phyloP scores from a whole-genome alignment of 768 basidiomycete species.

The Pleurotus pulmonarius region DNA sequence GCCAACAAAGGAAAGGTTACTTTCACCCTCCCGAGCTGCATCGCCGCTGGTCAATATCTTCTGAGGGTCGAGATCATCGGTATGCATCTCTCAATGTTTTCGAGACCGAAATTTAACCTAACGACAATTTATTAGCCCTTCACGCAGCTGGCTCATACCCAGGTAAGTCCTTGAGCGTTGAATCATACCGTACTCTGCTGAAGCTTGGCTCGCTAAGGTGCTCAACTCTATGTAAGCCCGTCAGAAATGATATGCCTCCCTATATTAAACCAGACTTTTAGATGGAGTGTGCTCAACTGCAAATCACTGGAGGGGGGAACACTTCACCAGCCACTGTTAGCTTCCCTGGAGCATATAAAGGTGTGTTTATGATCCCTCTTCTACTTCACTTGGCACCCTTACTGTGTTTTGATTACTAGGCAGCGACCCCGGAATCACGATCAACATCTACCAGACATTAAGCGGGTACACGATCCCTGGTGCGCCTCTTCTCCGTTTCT shows the following conservation, averaged over 20 bases:
- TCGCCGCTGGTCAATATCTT: conserved; percentile 43
- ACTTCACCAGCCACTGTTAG: conserved; percentile 38
- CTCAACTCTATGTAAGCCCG: conserved; percentile 48
- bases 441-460: conserved; percentile 40
- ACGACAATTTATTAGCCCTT: conserved; percentile 26
- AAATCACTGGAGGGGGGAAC: conserved; percentile 41
- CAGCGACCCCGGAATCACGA: conserved; percentile 41
- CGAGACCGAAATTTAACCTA: not conserved
- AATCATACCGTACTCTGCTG: no score
- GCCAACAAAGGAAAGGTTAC: conserved; percentile 46
- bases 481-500: conserved; percentile 8
- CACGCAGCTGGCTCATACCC: conserved; percentile 43
- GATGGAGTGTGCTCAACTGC: conserved; percentile 47
- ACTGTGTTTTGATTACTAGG: conserved; percentile 16
- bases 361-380: conserved; percentile 20
- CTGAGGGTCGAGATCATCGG: conserved; percentile 50
- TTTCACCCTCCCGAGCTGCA: conserved; percentile 43
- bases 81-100: conserved; percentile 13
- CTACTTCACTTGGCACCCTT: not conserved
- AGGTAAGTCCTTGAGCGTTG: conserved; percentile 11
- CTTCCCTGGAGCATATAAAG: conserved; percentile 45
- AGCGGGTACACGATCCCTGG: conserved; percentile 38
- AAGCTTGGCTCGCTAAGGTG: conserved; percentile 19
- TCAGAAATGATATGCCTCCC: no score
- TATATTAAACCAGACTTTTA: conserved; percentile 9